phyloP scores from a whole-genome alignment of 148 eudicot genomes.

The Silene latifolia region DNA sequence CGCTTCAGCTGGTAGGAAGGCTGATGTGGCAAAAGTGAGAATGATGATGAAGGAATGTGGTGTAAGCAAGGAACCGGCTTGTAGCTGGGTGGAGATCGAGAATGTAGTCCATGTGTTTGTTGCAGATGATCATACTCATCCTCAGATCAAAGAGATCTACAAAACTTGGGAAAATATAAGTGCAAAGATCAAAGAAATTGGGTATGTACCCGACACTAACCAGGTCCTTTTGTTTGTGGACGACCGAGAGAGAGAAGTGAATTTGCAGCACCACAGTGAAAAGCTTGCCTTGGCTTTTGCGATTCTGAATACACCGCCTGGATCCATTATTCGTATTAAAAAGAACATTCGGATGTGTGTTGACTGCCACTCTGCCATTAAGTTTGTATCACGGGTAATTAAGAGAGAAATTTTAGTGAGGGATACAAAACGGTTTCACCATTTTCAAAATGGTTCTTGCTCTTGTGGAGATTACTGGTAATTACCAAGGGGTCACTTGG shows the following conservation, averaged over 20 bases:
- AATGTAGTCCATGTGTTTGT: constrained; percentile 58
- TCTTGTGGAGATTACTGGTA: constrained; percentile 75
- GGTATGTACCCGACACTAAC: constrained; percentile 55
- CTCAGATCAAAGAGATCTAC: constrained; percentile 43
- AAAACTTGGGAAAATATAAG: constrained; percentile 42
- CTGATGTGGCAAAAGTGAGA: constrained; percentile 56
- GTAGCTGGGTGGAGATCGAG: constrained; percentile 71
- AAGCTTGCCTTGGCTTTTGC: constrained; percentile 66
- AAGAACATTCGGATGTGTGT: constrained; percentile 67
- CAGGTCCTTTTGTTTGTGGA: constrained; percentile 54
- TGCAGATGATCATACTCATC: constrained; percentile 51
- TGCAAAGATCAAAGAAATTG: constrained; percentile 40
- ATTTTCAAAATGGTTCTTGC: constrained; percentile 54
- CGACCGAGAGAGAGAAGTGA: constrained; percentile 42
- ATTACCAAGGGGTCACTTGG: not conserved
- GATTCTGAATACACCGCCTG: constrained; percentile 47
- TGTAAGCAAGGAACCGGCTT: constrained; percentile 63
- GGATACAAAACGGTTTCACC: constrained; percentile 61
- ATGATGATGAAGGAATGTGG: constrained; percentile 51
- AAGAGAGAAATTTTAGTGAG: constrained; percentile 56
- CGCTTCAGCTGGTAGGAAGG: constrained; percentile 49
- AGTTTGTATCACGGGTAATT: constrained; percentile 44
- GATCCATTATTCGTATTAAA: constrained; percentile 45
- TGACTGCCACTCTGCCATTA: constrained; percentile 66
- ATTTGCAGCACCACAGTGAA: constrained; percentile 61